phyloP scores from a whole-genome alignment of 257 asterid genomes.

The Przewalskia tangutica region DNA sequence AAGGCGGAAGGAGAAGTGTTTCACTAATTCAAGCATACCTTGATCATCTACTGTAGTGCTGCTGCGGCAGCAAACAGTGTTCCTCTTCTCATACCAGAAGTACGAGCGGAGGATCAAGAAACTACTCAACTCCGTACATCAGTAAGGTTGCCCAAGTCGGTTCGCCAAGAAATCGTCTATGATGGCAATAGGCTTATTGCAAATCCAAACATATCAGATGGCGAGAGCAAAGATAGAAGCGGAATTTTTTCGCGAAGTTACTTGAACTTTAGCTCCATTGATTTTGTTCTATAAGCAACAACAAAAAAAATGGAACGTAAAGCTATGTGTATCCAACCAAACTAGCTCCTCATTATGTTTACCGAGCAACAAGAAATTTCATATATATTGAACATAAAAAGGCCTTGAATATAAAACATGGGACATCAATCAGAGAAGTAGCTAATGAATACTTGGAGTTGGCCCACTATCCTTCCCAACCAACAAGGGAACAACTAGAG shows the following conservation, averaged over 20 bases:
- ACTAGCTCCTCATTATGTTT: neutral
- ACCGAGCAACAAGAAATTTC: neutral
- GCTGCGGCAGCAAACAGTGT: no score
- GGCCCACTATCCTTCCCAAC: neutral
- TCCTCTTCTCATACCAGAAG: no score
- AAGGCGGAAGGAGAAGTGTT: neutral
- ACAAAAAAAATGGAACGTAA: neutral
- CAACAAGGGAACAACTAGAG: neutral
- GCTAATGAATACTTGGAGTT: neutral
- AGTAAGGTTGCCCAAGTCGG: neutral
- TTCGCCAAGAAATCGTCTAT: neutral
- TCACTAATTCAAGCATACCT: no score
- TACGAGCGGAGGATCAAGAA: no score
- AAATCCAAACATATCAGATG: neutral
- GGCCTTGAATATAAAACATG: neutral
- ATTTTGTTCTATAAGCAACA: neutral
- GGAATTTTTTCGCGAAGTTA: neutral
- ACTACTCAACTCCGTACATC: no score
- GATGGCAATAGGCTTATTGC: neutral
- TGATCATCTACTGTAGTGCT: no score
- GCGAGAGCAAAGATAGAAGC: neutral
- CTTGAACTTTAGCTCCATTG: neutral
- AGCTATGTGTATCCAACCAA: neutral
- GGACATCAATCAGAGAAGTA: neutral
- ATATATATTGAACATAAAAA: neutral